phyloP scores from a whole-genome alignment of 2,329 filamentous ascomycete species.

The Parafenestella ontariensis region DNA sequence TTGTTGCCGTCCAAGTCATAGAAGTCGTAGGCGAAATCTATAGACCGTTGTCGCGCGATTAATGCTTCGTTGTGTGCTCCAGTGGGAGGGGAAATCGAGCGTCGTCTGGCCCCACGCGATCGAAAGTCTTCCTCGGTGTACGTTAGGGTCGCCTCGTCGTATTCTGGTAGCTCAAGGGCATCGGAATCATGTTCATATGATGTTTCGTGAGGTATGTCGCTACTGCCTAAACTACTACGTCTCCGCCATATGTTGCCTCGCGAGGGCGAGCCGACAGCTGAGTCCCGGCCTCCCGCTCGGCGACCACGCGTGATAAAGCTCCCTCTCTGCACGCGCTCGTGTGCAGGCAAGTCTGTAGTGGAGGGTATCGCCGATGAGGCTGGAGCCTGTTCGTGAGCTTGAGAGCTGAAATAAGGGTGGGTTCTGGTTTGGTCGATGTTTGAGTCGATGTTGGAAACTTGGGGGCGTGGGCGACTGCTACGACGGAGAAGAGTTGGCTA shows the following conservation, averaged over 20 bases:
- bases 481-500: slow-evolving; percentile 3
- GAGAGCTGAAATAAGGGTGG: neutral
- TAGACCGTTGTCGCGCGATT: neutral
- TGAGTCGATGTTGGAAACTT: neutral
- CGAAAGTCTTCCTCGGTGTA: neutral
- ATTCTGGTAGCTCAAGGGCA: slow-evolving; percentile 10
- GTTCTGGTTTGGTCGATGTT: neutral
- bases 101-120: neutral
- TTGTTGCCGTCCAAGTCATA: neutral
- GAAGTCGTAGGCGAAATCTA: neutral
- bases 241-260: slow-evolving; percentile 2
- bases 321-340: neutral
- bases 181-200: slow-evolving; percentile 11
- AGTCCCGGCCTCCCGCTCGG: slow-evolving; percentile 2
- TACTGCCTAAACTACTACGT: neutral
- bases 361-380: neutral
- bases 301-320: slow-evolving; percentile 1
- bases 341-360: neutral
- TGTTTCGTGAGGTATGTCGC: neutral
- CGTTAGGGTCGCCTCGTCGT: slow-evolving; percentile 6
- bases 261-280: slow-evolving; percentile 11
- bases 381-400: neutral
- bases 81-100: neutral
- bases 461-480: slow-evolving; percentile 4
- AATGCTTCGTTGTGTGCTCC: neutral